Percentiles rank a stretch among this genome's conserved stretches.
Evolutionary conservation across 345 rosid species (phyloP).

Genomic region (Bretschneidera sinensis): DNA sequence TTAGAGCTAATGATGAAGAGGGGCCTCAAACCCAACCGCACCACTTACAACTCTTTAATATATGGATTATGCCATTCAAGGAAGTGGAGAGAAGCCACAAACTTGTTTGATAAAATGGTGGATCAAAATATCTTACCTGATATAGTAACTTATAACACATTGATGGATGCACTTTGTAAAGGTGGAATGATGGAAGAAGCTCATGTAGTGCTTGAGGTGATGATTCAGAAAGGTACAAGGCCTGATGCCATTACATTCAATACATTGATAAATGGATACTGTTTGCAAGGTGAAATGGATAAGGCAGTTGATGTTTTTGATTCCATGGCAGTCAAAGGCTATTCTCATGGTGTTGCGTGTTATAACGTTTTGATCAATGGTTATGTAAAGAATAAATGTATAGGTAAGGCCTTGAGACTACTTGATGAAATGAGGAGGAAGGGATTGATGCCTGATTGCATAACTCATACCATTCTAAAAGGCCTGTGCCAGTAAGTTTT

Average conservation of each 20-base stretch:
- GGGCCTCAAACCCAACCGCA: neutral
- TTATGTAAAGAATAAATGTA: neutral
- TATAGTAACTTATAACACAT: conserved; percentile 4
- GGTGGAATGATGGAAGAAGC: conserved; percentile 11
- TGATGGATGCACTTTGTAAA: conserved; percentile 1
- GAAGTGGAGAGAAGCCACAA: neutral
- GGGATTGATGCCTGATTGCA: too few species aligned
- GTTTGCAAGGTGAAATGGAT: conserved; percentile 1
- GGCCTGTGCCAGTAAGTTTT: too few species aligned
- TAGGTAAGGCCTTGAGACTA: neutral
- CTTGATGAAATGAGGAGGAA: too few species aligned
- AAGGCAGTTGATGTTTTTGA: neutral
- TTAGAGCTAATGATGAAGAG: neutral
- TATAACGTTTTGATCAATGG: neutral
- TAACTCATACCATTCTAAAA: too few species aligned
- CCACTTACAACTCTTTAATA: neutral
- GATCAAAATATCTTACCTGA: neutral
- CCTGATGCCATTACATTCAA: neutral
- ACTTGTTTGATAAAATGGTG: neutral
- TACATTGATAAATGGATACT: neutral
- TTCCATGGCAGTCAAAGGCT: neutral
- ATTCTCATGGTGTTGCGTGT: neutral
- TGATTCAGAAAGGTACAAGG: conserved; percentile 2
- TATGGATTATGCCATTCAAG: neutral
- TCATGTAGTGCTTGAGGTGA: neutral